A percentile compares a stretch with the other conserved stretches of the same genome.
Evolutionary conservation across 495 filamentous ascomycete genomes (phyloP).

Genomic region (Lepidopterella palustris): DNA sequence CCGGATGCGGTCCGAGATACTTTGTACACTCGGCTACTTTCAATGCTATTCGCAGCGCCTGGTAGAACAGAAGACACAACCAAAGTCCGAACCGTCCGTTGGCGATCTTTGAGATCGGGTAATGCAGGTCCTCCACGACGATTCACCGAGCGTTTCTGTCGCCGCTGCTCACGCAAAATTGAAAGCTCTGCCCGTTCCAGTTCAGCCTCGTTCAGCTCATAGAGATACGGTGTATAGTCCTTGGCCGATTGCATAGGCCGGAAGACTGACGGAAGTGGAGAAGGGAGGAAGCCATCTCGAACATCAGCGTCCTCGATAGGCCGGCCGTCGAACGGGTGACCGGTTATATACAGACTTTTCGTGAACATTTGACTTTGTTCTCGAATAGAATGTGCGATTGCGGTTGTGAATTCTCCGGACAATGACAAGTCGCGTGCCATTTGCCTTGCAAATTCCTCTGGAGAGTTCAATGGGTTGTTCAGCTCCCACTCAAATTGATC

Average conservation of each 20-base stretch:
- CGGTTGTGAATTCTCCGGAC: constrained; percentile 92
- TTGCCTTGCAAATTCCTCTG: constrained; percentile 83
- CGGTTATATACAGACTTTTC: constrained; percentile 83
- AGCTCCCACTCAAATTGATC: constrained; percentile 99
- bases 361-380: constrained; percentile 94
- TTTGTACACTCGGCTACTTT: constrained; percentile 83
- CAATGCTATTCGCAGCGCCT: constrained; percentile 70
- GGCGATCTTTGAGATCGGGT: constrained; percentile 91
- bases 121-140: constrained; percentile 88
- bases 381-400: constrained; percentile 93
- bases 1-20: constrained; percentile 50
- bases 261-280: constrained; percentile 75
- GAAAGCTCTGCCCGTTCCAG: constrained; percentile 87
- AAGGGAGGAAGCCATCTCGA: constrained; percentile 73
- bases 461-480: constrained; percentile 86
- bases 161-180: constrained; percentile 82
- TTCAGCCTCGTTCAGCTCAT: constrained; percentile 83
- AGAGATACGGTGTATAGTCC: constrained; percentile 87
- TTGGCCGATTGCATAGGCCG: constrained; percentile 84
- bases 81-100: constrained; percentile 81
- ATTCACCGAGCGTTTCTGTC: constrained; percentile 92
- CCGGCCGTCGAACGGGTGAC: constrained; percentile 90
- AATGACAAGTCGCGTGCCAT: constrained; percentile 90
- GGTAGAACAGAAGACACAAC: constrained; percentile 88
- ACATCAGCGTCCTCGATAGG: constrained; percentile 89